A percentile compares a stretch with the other conserved stretches of the same genome.
phyloP scores from a whole-genome alignment of 2,329 filamentous ascomycete genomes.

The Fusarium sp. region DNA sequence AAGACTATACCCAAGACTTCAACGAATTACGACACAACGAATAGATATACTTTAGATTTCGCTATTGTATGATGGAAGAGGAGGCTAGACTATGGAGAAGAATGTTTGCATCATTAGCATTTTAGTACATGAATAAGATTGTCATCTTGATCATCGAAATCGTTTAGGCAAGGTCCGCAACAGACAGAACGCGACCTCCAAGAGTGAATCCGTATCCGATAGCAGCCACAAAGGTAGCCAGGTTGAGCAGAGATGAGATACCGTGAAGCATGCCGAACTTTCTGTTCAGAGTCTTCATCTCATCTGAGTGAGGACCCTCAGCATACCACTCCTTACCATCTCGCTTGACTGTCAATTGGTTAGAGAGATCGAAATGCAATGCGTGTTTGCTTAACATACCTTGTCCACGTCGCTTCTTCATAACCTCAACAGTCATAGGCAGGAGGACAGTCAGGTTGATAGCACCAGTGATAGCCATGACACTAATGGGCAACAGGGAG shows the following conservation, averaged over 20 bases:
- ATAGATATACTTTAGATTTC: slow-evolving; percentile 26
- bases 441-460: slow-evolving; percentile 78
- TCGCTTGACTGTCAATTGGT: slow-evolving; percentile 70
- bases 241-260: slow-evolving; percentile 81
- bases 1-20: slow-evolving; percentile 38
- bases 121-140: slow-evolving; percentile 10
- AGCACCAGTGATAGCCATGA: slow-evolving; percentile 76
- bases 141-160: slow-evolving; percentile 7
- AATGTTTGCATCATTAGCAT: slow-evolving; percentile 30
- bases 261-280: slow-evolving; percentile 84
- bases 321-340: slow-evolving; percentile 92
- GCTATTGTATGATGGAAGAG: slow-evolving; percentile 9
- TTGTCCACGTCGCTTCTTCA: slow-evolving; percentile 81
- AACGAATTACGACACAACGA: slow-evolving; percentile 42
- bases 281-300: slow-evolving; percentile 85
- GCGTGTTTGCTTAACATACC: slow-evolving; percentile 61
- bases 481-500: slow-evolving; percentile 74
- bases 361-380: slow-evolving; percentile 10
- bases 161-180: slow-evolving; percentile 44
- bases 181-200: slow-evolving; percentile 67
- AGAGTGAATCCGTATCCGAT: slow-evolving; percentile 83
- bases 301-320: slow-evolving; percentile 79
- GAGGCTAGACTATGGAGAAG: slow-evolving; percentile 1
- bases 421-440: slow-evolving; percentile 79
- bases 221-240: slow-evolving; percentile 75